Conservation (phyloP, 768 basidiomycete genomes). For the Myochromella boudieri region DNA sequence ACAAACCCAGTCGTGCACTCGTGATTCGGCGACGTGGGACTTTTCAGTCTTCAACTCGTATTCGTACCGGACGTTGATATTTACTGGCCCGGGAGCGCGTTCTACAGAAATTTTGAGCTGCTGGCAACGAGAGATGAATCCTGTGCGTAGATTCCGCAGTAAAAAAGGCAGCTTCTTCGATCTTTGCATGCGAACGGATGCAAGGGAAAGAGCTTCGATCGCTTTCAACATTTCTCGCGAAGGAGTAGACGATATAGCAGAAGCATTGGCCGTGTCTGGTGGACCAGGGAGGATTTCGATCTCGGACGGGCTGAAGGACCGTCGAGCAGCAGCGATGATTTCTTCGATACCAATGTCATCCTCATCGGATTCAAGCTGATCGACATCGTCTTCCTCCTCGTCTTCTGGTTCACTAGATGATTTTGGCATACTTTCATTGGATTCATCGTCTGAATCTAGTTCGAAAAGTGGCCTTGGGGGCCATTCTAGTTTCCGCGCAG, state of each 20-base stretch:
- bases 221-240: slow-evolving; percentile 33
- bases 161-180: slow-evolving; percentile 54
- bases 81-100: slow-evolving; percentile 9
- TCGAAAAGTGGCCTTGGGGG: slow-evolving; percentile 6
- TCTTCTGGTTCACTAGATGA: slow-evolving; percentile 13
- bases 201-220: slow-evolving; percentile 30
- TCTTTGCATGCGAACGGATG: slow-evolving; percentile 35
- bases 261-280: slow-evolving; percentile 3
- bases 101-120: slow-evolving; percentile 32
- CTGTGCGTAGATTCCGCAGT: slow-evolving; percentile 45
- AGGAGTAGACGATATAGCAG: slow-evolving; percentile 17
- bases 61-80: slow-evolving; percentile 13
- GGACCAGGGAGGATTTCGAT: slow-evolving; percentile 19
- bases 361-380: slow-evolving; percentile 6
- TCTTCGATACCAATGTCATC: slow-evolving; percentile 9
- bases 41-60: slow-evolving; percentile 24
- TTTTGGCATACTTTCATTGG: neutral
- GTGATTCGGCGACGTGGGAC: slow-evolving; percentile 22
- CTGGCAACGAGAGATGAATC: slow-evolving; percentile 47
- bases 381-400: slow-evolving; percentile 5
- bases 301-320: slow-evolving; percentile 16
- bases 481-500: slow-evolving; percentile 22
- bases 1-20: slow-evolving; percentile 42
- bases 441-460: slow-evolving; percentile 10
- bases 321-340: slow-evolving; percentile 7